phyloP scores from a whole-genome alignment of 163 green algal species.

The Coccomyxa subellipsoidea region DNA sequence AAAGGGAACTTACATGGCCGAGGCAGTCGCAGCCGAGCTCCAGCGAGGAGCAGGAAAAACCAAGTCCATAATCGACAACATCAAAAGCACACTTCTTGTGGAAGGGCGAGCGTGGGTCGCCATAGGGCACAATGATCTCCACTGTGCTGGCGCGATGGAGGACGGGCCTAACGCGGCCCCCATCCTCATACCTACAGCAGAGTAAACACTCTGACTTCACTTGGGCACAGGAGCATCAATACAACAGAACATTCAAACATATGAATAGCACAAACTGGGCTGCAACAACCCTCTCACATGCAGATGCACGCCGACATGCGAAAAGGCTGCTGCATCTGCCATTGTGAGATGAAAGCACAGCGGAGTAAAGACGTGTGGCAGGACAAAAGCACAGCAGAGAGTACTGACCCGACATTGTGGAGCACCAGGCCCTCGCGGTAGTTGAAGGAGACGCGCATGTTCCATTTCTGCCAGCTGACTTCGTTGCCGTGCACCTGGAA shows the following conservation, averaged over 20 bases:
- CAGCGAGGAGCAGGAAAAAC: conserved; percentile 67
- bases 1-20: conserved; percentile 35
- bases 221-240: not conserved
- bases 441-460: conserved; percentile 80
- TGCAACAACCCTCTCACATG: too few species aligned
- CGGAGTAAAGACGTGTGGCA: too few species aligned
- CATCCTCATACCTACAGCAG: conserved; percentile 42
- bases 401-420: conserved; percentile 49
- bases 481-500: conserved; percentile 57
- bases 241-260: too few species aligned
- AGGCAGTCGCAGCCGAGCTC: conserved; percentile 87
- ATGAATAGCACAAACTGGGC: too few species aligned
- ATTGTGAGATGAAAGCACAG: too few species aligned
- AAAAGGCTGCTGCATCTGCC: too few species aligned
- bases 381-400: too few species aligned
- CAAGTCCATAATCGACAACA: conserved; percentile 76
- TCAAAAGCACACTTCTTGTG: conserved; percentile 89
- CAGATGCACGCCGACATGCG: too few species aligned
- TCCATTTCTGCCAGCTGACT: conserved; percentile 86
- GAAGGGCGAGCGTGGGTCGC: conserved; percentile 53
- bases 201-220: not conserved
- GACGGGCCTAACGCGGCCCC: conserved; percentile 51
- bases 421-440: conserved; percentile 84
- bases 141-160: conserved; percentile 62
- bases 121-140: conserved; percentile 82